Conservation (phyloP, 129 eudicot species). For the Arctium lappa region DNA sequence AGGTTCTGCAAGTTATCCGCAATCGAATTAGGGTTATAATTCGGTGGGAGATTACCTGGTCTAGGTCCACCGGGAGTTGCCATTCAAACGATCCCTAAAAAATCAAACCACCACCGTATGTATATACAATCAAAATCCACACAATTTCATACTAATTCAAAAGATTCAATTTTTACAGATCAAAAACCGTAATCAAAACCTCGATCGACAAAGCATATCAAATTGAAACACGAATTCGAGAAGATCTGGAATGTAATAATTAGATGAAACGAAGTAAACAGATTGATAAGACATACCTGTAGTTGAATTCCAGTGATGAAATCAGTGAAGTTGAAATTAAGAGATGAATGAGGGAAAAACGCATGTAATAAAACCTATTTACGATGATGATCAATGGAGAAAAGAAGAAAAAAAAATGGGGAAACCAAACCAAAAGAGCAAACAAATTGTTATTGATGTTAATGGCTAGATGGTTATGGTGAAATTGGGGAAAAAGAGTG, state of each 20-base stretch:
- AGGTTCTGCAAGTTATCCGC: constrained; percentile 64
- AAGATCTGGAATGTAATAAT: neutral
- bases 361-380: neutral
- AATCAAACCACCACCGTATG: neutral
- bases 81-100: constrained; percentile 39
- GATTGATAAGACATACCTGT: constrained; percentile 15
- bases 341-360: neutral
- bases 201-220: neutral
- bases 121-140: constrained; percentile 14
- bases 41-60: constrained; percentile 44
- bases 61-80: constrained; percentile 61
- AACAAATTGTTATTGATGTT: neutral
- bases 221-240: neutral
- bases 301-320: constrained; percentile 10
- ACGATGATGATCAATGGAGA: constrained; percentile 12
- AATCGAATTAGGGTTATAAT: constrained; percentile 58
- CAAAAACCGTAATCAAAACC: constrained; percentile 4
- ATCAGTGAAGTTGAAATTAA: constrained; percentile 20
- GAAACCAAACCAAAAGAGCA: neutral
- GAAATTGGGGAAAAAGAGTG: constrained; percentile 12
- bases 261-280: neutral
- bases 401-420: neutral
- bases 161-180: constrained; percentile 13
- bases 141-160: neutral
- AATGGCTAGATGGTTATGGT: constrained; percentile 5